Percentiles rank a stretch among this genome's conserved stretches.
Evolutionary conservation across 2,329 filamentous ascomycete genomes (phyloP).

Genomic region (Hymenoscyphus occultus): DNA sequence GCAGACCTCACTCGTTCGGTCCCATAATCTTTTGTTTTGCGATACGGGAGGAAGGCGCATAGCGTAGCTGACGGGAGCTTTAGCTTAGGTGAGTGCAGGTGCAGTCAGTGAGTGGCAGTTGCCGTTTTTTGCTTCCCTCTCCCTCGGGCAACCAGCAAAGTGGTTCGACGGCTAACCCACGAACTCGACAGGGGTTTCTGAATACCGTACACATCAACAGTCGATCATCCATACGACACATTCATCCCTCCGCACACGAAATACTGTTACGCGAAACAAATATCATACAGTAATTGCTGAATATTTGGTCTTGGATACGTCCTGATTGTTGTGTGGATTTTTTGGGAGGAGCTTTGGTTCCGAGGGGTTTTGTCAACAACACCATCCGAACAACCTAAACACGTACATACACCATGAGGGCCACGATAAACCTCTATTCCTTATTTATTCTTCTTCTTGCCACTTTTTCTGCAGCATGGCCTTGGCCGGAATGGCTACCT

Average conservation of each 20-base stretch:
- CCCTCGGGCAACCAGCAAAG: neutral
- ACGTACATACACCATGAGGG: constrained; percentile 46
- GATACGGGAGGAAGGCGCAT: neutral
- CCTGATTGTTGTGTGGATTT: neutral
- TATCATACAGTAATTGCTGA: neutral
- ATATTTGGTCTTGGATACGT: neutral
- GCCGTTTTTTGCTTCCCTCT: neutral
- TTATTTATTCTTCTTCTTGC: constrained; percentile 52
- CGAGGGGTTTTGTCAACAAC: constrained; percentile 24
- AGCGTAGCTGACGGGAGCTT: neutral
- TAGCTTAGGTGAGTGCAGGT: neutral
- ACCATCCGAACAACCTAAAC: neutral
- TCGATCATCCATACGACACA: neutral
- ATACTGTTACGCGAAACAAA: neutral
- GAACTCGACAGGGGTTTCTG: neutral
- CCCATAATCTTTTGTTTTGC: neutral
- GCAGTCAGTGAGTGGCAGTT: constrained; percentile 2
- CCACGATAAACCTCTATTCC: constrained; percentile 47
- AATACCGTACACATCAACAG: neutral
- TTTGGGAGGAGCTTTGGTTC: neutral
- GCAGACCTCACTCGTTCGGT: constrained; percentile 2
- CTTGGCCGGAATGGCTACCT: constrained; percentile 56
- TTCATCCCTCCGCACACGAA: constrained; percentile 1
- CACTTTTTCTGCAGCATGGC: constrained; percentile 42
- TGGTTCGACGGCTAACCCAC: neutral